Conservation (phyloP, 257 asterid species). For the Ligustrum vulgare region DNA sequence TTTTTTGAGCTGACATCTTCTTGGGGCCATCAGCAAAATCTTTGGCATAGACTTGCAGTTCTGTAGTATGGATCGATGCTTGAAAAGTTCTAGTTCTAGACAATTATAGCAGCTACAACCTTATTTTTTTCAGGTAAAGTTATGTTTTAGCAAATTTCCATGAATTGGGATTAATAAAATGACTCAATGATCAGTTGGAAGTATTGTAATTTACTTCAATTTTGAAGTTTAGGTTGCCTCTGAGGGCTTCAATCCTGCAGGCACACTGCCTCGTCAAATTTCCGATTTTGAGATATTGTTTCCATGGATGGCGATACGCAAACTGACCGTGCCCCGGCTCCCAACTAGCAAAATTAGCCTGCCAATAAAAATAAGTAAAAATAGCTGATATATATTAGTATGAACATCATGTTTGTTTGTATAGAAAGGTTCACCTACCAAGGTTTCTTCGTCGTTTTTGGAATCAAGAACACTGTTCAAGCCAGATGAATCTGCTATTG, state of each 20-base stretch:
- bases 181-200: background rate
- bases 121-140: background rate
- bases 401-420: background rate
- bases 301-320: conserved; percentile 77
- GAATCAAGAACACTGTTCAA: conserved; percentile 61
- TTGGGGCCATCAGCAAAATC: background rate
- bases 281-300: conserved; percentile 68
- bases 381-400: background rate
- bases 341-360: conserved; percentile 88
- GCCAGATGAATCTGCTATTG: conserved; percentile 21
- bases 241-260: conserved; percentile 54
- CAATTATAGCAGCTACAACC: background rate
- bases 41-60: background rate
- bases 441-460: conserved; percentile 54
- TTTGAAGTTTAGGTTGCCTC: conserved; percentile 45
- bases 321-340: conserved; percentile 78
- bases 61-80: background rate
- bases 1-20: background rate
- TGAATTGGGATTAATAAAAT: background rate
- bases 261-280: conserved; percentile 66
- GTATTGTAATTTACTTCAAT: conserved; percentile 35
- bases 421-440: conserved; percentile 44
- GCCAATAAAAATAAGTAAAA: background rate
- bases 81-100: too few relatives aligned
- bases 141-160: too few relatives aligned